These are phyloP conservation scores for Pleurotus salmoneostramineus DNA, from an alignment of 768 basidiomycete genomes.

Conservation along the genomic window DNA sequence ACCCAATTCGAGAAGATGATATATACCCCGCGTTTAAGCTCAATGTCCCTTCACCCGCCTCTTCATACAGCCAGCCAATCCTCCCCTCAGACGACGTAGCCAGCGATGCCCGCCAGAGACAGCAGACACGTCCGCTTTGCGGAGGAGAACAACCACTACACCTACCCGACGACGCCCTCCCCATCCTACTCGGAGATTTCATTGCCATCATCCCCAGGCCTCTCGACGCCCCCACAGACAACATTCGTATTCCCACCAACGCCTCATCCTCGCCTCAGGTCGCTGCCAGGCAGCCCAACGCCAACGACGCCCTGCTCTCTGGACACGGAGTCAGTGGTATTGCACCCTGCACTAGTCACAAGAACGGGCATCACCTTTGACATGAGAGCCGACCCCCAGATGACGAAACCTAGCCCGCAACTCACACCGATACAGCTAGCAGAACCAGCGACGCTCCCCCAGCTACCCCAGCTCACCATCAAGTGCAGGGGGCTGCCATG, in stretches of 20 bases:
- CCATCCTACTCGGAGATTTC: conserved; percentile 1
- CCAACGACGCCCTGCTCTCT: not conserved
- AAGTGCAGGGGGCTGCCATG: conserved; percentile 16
- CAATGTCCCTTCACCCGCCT: too few species aligned
- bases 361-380: not conserved
- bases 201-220: conserved; percentile 3
- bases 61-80: not conserved
- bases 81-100: not conserved
- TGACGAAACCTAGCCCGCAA: not conserved
- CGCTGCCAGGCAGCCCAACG: not conserved
- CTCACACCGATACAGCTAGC: conserved; percentile 16
- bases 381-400: not conserved
- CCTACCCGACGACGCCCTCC: conserved; percentile 2
- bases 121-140: conserved; percentile 3
- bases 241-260: not conserved
- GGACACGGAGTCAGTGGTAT: not conserved
- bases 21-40: not conserved
- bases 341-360: conserved; percentile 1
- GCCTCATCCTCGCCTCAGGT: not conserved
- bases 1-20: not conserved
- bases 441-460: conserved; percentile 18
- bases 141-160: conserved; percentile 3
- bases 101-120: not conserved
- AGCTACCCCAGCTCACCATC: conserved; percentile 18
- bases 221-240: not conserved